Evolutionary conservation across 164 flowering plant genomes (phyloP), one percentile per base, ranked within the genome.

Genomic region (Aristolochia fimbriata): DNA sequence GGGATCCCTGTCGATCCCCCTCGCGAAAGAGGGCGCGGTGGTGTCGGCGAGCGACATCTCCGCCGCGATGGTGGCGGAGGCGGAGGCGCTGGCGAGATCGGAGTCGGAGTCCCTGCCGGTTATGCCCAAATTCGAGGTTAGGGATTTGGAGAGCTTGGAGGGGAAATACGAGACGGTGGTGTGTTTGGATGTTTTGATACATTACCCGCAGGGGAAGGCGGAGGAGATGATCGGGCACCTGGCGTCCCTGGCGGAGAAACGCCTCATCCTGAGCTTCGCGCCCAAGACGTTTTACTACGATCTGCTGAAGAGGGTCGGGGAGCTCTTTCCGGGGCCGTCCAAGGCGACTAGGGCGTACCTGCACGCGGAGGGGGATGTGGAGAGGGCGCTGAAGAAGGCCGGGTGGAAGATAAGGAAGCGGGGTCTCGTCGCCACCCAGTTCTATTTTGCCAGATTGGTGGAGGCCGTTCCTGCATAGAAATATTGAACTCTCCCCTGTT

Each of bases 311-410:
- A 81, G 97, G 72, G 62, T 90, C 16, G 99, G 99, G 21, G 99
- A 94, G 82, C 70, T 94, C 65, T 90, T 94, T 68, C 99, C 97
- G 0, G 99, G 97, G 45, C 99, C 99, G 8, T 94, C 99, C 6
- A 93, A 93, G 77, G 99, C 99, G 1, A 90, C 99, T 0, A 76
- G 99, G 60, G 99, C 99, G 6, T 93, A 90, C 73, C 83, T 93
- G 21, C 99, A 93, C 54, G 71, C 97, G 0, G 99, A 91, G 73
- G 88, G 77, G 1, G 97, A 90, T 74, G 88, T 94, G 14, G 97
- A 94, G 75, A 80, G 78, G 71, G 99, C 99, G 20, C 64, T 94
- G 74, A 62, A 65, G 53, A 86, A 84, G 70, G 96, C 77, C 41
- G 99, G 99, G 24, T 94, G 99, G 99, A 86, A 64, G 57, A 84